phyloP scores from a whole-genome alignment of 2,329 filamentous ascomycete species.

The Fusarium sp. region DNA sequence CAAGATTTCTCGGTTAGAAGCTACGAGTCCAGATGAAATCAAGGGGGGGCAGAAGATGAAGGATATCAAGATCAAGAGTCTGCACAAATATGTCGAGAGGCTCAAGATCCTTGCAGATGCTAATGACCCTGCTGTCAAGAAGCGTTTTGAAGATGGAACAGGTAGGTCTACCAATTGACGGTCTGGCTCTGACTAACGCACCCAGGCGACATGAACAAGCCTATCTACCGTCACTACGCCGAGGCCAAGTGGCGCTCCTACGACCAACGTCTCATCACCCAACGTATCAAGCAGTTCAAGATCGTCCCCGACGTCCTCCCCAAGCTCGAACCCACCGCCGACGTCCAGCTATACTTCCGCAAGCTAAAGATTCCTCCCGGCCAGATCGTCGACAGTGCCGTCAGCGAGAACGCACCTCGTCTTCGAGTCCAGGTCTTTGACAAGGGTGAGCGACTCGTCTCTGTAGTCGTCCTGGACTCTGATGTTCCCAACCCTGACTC shows the following conservation, averaged over 20 bases:
- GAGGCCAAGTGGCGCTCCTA: conserved; percentile 88
- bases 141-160: conserved; percentile 88
- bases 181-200: conserved; percentile 1
- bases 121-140: conserved; percentile 94
- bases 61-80: conserved; percentile 70
- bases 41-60: conserved; percentile 71
- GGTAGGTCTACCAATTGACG: conserved; percentile 60
- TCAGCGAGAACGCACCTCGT: conserved; percentile 77
- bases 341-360: conserved; percentile 84
- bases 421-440: conserved; percentile 88
- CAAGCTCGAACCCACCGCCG: conserved; percentile 77
- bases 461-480: conserved; percentile 84
- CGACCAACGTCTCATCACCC: conserved; percentile 78
- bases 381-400: conserved; percentile 75
- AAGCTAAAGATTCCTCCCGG: conserved; percentile 76
- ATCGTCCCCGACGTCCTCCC: conserved; percentile 90
- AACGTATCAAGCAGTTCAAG: conserved; percentile 86
- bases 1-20: conserved; percentile 73
- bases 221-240: conserved; percentile 91
- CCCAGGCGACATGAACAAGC: conserved; percentile 91
- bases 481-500: conserved; percentile 83
- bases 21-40: conserved; percentile 62
- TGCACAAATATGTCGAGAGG: conserved; percentile 76
- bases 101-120: conserved; percentile 92
- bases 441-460: conserved; percentile 80